phyloP scores from a whole-genome alignment of 257 asterid genomes.

The Ilex asprella region DNA sequence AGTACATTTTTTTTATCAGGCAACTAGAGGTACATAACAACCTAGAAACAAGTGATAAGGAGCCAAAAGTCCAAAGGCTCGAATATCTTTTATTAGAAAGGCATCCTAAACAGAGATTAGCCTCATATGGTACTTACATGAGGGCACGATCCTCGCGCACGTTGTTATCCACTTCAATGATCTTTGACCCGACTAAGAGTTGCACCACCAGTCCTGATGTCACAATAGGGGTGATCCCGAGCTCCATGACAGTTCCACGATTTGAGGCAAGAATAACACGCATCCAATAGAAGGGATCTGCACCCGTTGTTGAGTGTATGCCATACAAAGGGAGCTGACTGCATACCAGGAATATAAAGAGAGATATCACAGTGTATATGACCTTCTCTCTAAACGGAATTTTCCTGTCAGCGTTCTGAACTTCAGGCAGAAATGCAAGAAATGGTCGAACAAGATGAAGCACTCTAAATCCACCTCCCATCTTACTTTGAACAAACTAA shows the following conservation, averaged over 20 bases:
- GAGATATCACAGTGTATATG: conserved; percentile 29
- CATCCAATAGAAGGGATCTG: conserved; percentile 37
- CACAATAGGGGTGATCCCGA: conserved; percentile 33
- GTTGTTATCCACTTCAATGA: conserved; percentile 34
- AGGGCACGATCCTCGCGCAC: conserved; percentile 35
- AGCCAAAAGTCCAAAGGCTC: too few relatives aligned
- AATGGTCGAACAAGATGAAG: conserved; percentile 32
- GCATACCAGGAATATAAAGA: conserved; percentile 31
- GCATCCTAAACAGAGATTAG: not conserved
- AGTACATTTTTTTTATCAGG: too few relatives aligned
- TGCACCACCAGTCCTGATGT: conserved; percentile 33
- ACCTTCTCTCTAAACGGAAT: conserved; percentile 34
- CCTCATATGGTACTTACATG: conserved; percentile 14
- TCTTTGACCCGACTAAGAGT: conserved; percentile 33
- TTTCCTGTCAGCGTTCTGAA: conserved; percentile 33
- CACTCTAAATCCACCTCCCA: conserved; percentile 41
- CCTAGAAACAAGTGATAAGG: too few relatives aligned
- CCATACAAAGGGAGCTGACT: conserved; percentile 37
- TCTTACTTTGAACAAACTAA: conserved; percentile 9
- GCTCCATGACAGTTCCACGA: conserved; percentile 35
- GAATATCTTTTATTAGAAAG: too few relatives aligned
- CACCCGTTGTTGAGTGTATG: conserved; percentile 33
- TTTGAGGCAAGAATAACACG: conserved; percentile 34
- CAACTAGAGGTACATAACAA: too few relatives aligned
- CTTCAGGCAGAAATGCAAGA: conserved; percentile 31